phyloP scores from a whole-genome alignment of 2,329 filamentous ascomycete genomes.

The Fusarium equiseti region DNA sequence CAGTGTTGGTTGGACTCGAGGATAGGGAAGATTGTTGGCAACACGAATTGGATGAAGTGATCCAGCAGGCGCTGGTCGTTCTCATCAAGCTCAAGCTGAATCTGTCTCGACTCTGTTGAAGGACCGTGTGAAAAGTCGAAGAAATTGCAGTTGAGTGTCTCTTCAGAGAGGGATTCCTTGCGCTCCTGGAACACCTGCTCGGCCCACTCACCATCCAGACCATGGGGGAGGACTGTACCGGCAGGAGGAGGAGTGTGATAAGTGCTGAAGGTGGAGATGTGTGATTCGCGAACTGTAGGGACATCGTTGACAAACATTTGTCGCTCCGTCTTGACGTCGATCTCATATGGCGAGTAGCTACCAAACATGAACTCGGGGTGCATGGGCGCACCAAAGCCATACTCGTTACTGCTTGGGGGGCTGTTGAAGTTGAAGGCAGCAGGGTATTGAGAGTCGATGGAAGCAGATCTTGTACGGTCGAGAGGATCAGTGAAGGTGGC shows the following conservation, averaged over 20 bases:
- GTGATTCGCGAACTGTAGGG: constrained; percentile 85
- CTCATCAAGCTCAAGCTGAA: constrained; percentile 86
- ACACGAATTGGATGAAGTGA: constrained; percentile 89
- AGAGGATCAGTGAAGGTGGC: constrained; percentile 82
- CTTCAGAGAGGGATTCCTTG: constrained; percentile 75
- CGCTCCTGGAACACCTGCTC: constrained; percentile 53
- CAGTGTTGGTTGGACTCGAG: constrained; percentile 91
- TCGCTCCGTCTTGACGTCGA: constrained; percentile 95
- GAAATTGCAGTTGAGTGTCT: constrained; percentile 79
- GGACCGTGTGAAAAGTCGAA: constrained; percentile 83
- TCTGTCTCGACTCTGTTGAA: constrained; percentile 71
- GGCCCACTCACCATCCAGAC: constrained; percentile 74
- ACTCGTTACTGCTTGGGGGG: constrained; percentile 65
- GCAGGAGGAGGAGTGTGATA: constrained; percentile 82
- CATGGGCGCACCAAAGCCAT: constrained; percentile 73
- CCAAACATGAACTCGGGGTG: constrained; percentile 70
- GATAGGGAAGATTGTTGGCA: constrained; percentile 91
- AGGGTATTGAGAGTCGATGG: constrained; percentile 83
- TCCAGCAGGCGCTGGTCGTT: constrained; percentile 87
- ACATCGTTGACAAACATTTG: constrained; percentile 95
- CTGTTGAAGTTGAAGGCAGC: constrained; percentile 79
- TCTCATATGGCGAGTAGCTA: constrained; percentile 83
- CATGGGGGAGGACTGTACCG: constrained; percentile 73
- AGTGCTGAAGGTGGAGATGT: constrained; percentile 93
- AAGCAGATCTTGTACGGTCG: constrained; percentile 79